Conservation (phyloP, 768 basidiomycete genomes). For the Suillus decipiens region DNA sequence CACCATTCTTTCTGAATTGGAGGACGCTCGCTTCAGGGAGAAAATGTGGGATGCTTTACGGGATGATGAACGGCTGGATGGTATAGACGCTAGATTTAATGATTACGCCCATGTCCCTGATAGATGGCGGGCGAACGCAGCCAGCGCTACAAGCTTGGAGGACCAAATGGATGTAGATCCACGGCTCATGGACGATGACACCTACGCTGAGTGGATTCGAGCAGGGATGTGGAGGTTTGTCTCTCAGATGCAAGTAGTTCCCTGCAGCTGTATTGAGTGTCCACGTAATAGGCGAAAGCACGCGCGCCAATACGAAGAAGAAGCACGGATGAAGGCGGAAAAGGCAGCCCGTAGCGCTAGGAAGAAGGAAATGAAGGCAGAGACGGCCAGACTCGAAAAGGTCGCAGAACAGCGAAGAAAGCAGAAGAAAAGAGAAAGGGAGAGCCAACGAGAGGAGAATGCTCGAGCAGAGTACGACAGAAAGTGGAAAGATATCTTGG, state of each 20-base stretch:
- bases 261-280: constrained; percentile 13
- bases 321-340: constrained; percentile 54
- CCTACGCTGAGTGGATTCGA: constrained; percentile 87
- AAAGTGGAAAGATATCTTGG: constrained; percentile 56
- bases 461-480: constrained; percentile 56
- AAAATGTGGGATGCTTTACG: constrained; percentile 73
- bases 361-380: constrained; percentile 53
- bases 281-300: constrained; percentile 57
- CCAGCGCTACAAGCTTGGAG: constrained; percentile 35
- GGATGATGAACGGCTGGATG: constrained; percentile 71
- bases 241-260: constrained; percentile 4
- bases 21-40: constrained; percentile 68
- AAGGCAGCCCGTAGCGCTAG: constrained; percentile 54
- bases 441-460: constrained; percentile 42
- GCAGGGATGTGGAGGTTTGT: constrained; percentile 81
- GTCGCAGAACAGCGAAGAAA: constrained; percentile 54
- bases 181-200: constrained; percentile 74
- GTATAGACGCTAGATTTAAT: constrained; percentile 63
- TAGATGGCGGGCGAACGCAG: constrained; percentile 52
- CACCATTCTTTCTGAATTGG: constrained; percentile 51
- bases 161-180: constrained; percentile 42
- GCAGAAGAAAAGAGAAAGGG: constrained; percentile 49
- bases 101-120: constrained; percentile 72
- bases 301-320: constrained; percentile 64
- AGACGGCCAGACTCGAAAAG: constrained; percentile 53